Conservation (phyloP, 1,139 yeast species). For the Lodderomyces pseudojiufengensis region DNA sequence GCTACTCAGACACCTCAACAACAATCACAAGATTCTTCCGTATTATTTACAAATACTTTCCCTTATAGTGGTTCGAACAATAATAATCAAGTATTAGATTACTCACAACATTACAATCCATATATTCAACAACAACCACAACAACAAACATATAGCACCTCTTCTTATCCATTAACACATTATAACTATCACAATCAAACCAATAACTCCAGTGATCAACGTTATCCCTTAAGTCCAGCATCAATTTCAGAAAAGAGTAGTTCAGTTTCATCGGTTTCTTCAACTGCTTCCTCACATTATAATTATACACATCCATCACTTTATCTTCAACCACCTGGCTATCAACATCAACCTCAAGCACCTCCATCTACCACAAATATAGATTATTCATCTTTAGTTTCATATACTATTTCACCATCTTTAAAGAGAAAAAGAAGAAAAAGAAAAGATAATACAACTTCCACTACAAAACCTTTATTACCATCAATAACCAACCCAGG, state of each 20-base stretch:
- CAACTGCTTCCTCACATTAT: conserved; percentile 3
- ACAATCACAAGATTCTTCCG: too few species aligned
- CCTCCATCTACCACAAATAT: conserved; percentile 15
- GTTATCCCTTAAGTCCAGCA: conserved; percentile 15
- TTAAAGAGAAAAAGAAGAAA: conserved; percentile 32
- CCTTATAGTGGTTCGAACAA: too few species aligned
- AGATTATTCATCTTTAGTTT: conserved; percentile 37
- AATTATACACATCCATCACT: not conserved
- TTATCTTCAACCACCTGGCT: conserved; percentile 1
- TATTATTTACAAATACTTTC: too few species aligned
- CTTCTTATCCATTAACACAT: not conserved
- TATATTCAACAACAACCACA: not conserved
- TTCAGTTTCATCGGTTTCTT: conserved; percentile 5
- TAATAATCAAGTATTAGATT: too few species aligned
- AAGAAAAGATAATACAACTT: conserved; percentile 5
- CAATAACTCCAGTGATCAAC: conserved; percentile 7
- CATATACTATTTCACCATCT: conserved; percentile 36
- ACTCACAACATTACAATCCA: not conserved
- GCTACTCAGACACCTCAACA: not conserved
- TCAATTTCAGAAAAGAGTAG: conserved; percentile 11
- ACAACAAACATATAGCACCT: not conserved
- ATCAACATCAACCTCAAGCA: conserved; percentile 2
- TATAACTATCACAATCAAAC: not conserved
- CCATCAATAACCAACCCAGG: not conserved
- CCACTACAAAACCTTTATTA: conserved; percentile 2